Evolutionary conservation across 2,329 filamentous ascomycete genomes (phyloP).

Genomic region (Atkinsonella texensis): DNA sequence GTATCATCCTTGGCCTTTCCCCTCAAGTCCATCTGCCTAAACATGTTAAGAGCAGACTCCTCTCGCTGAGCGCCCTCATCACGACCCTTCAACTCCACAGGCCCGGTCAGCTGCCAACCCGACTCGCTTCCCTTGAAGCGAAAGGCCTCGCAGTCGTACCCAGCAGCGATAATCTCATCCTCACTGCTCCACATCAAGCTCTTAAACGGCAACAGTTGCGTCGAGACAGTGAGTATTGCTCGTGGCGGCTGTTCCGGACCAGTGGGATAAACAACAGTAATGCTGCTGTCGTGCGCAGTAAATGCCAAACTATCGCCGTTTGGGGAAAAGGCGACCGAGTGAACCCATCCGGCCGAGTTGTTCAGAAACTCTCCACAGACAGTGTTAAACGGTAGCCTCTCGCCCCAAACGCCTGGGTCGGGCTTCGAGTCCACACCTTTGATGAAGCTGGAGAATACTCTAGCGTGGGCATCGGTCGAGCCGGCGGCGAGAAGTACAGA

Average conservation of each 20-base stretch:
- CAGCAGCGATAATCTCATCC: conserved; percentile 86
- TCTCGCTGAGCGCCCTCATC: conserved; percentile 56
- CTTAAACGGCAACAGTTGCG: conserved; percentile 84
- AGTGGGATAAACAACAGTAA: conserved; percentile 91
- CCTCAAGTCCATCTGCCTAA: conserved; percentile 96
- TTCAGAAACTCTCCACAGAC: conserved; percentile 95
- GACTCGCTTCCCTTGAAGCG: conserved; percentile 66
- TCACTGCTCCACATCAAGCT: conserved; percentile 88
- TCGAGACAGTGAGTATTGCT: conserved; percentile 82
- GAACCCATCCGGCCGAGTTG: conserved; percentile 93
- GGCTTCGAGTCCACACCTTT: conserved; percentile 85
- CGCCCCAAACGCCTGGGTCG: conserved; percentile 82
- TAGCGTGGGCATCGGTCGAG: conserved; percentile 91
- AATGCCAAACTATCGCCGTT: conserved; percentile 90
- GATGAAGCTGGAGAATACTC: conserved; percentile 91
- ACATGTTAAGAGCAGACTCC: conserved; percentile 95
- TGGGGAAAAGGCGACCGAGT: conserved; percentile 85
- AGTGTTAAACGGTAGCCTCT: conserved; percentile 93
- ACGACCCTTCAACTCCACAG: conserved; percentile 62
- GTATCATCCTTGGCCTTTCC: conserved; percentile 87
- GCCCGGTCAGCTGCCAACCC: conserved; percentile 77
- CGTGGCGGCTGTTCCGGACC: conserved; percentile 81
- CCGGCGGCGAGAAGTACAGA: conserved; percentile 88
- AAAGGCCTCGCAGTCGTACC: conserved; percentile 83
- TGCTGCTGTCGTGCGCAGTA: conserved; percentile 86